phyloP scores from a whole-genome alignment of 345 rosid species.

The Eucalyptus sp. region DNA sequence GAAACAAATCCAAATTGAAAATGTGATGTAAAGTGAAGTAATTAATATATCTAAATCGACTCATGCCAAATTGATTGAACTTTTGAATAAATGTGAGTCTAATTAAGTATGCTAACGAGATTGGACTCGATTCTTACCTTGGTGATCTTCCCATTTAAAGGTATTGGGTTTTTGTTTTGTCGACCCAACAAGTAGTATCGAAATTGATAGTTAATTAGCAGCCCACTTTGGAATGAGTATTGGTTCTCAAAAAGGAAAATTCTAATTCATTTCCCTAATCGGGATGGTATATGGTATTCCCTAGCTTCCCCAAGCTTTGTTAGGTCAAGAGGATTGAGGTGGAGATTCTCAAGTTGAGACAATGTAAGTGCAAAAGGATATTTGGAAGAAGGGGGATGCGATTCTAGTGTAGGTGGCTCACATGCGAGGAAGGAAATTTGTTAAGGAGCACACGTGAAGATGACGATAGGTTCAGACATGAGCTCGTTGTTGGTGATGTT shows the following conservation, averaged over 20 bases:
- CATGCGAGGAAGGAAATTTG: background rate
- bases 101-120: rapidly evolving
- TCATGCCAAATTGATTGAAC: background rate
- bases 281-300: background rate
- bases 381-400: background rate
- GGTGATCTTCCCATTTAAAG: background rate
- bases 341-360: background rate
- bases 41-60: background rate
- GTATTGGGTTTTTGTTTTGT: background rate
- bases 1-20: background rate
- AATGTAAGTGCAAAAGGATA: background rate
- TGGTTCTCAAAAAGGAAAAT: background rate
- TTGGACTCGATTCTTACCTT: background rate
- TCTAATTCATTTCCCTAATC: background rate
- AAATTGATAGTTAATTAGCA: background rate
- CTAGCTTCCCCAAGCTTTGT: background rate
- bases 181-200: background rate
- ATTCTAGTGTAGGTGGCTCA: background rate
- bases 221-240: background rate
- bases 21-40: background rate
- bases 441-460: background rate
- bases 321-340: background rate
- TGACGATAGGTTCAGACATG: background rate
- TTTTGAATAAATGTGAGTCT: background rate
- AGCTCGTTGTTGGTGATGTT: background rate